Percentiles rank a stretch among this genome's conserved stretches.
Evolutionary conservation across 2,329 filamentous ascomycete genomes (phyloP).

Genomic region (Aspergillus quadrilineatus): DNA sequence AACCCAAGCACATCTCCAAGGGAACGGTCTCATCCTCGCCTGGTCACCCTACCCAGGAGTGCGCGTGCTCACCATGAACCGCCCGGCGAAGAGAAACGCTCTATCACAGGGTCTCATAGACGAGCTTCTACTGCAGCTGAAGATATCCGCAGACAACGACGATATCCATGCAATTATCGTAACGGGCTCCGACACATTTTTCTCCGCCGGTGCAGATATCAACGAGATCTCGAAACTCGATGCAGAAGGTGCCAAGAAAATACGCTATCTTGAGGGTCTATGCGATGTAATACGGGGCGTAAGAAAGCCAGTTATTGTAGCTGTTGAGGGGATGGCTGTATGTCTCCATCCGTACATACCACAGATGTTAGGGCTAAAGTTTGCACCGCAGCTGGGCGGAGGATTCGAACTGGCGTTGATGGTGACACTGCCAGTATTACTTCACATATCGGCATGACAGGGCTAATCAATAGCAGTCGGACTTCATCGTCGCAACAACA

Average conservation of each 20-base stretch:
- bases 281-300: slow-evolving; percentile 9
- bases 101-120: slow-evolving; percentile 10
- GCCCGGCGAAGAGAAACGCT: slow-evolving; percentile 12
- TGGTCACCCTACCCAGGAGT: neutral
- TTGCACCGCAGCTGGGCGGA: slow-evolving; percentile 7
- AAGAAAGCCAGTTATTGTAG: slow-evolving; percentile 12
- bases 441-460: neutral
- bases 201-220: slow-evolving; percentile 16
- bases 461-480: neutral
- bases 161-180: slow-evolving; percentile 6
- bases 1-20: neutral
- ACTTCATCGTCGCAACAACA: slow-evolving; percentile 10
- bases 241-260: slow-evolving; percentile 1
- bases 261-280: slow-evolving; percentile 12
- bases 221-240: slow-evolving; percentile 12
- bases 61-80: slow-evolving; percentile 6
- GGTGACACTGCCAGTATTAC: neutral
- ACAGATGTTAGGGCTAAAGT: neutral
- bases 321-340: slow-evolving; percentile 14
- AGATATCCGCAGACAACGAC: neutral
- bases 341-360: neutral
- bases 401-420: slow-evolving; percentile 16
- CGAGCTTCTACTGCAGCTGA: slow-evolving; percentile 1
- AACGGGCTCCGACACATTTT: slow-evolving; percentile 7
- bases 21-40: neutral